Conservation (phyloP, 2,329 filamentous ascomycete genomes). For the Truncatella angustata region DNA sequence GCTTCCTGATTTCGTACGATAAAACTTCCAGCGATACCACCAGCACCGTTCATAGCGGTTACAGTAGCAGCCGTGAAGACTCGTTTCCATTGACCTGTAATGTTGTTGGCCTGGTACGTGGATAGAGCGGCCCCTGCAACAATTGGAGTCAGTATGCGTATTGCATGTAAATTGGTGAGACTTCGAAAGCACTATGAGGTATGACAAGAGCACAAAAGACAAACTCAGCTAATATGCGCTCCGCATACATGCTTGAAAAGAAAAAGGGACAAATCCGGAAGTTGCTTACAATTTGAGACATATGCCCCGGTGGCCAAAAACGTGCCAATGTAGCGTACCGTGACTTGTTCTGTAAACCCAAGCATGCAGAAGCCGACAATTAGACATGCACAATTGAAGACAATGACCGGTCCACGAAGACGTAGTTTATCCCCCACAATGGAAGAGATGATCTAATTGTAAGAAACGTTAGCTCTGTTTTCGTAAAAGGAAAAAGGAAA, state of each 20-base stretch:
- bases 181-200: too few relatives aligned
- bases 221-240: too few relatives aligned
- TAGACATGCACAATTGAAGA: conserved; percentile 62
- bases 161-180: too few relatives aligned
- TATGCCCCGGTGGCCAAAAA: conserved; percentile 68
- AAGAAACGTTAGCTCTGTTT: too few relatives aligned
- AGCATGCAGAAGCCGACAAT: conserved; percentile 65
- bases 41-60: conserved; percentile 60
- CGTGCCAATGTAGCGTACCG: conserved; percentile 62
- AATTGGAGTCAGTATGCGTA: too few relatives aligned
- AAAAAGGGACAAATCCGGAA: too few relatives aligned
- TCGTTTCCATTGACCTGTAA: conserved; percentile 64
- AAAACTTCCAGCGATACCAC: conserved; percentile 64
- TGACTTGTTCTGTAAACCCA: conserved; percentile 57
- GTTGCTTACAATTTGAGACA: conserved; percentile 23
- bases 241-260: too few relatives aligned
- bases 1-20: conserved; percentile 62
- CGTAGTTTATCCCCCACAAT: conserved; percentile 59
- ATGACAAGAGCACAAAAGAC: too few relatives aligned
- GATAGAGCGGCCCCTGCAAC: conserved; percentile 67
- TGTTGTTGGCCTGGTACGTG: conserved; percentile 62
- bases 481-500: too few relatives aligned
- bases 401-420: conserved; percentile 60
- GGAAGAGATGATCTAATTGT: conserved; percentile 60
- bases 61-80: conserved; percentile 60